Evolutionary conservation across 352 stramenopile genomes (phyloP).

Genomic region (Globisporangium carolinianum): DNA sequence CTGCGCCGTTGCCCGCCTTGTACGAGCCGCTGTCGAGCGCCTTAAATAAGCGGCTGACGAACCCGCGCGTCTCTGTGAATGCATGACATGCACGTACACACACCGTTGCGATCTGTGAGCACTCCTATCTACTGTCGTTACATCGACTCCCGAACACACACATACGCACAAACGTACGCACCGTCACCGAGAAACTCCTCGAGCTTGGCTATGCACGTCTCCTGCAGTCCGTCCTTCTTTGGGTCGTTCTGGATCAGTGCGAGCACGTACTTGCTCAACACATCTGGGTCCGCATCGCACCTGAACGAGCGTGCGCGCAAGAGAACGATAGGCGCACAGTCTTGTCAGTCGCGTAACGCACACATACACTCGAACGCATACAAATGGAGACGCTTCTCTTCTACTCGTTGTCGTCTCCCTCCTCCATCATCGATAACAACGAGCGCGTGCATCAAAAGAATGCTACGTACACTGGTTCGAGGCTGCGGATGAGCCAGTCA

Average conservation of each 20-base stretch:
- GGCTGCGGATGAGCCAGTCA: slow-evolving; percentile 80
- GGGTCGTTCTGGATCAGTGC: slow-evolving; percentile 81
- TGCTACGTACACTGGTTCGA: slow-evolving; percentile 65
- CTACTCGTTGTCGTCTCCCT: too few relatives aligned
- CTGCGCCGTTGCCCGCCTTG: slow-evolving; percentile 24
- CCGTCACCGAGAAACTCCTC: slow-evolving; percentile 84
- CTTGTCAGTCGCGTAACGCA: background rate
- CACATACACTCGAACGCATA: background rate
- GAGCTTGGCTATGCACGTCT: slow-evolving; percentile 70
- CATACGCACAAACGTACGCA: slow-evolving; percentile 19
- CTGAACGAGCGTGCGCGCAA: slow-evolving; percentile 18
- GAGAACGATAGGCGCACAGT: background rate
- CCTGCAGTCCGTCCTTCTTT: slow-evolving; percentile 55
- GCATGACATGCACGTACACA: too few relatives aligned
- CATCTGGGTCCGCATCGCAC: slow-evolving; percentile 80
- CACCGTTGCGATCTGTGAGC: too few relatives aligned
- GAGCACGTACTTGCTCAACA: slow-evolving; percentile 85
- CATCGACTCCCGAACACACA: background rate
- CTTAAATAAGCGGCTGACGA: slow-evolving; percentile 68
- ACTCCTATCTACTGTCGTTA: too few relatives aligned
- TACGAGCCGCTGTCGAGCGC: slow-evolving; percentile 59
- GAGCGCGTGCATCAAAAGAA: too few relatives aligned
- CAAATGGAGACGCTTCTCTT: too few relatives aligned
- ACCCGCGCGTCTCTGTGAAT: slow-evolving; percentile 52
- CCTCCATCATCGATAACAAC: too few relatives aligned